phyloP scores from a whole-genome alignment of 176 grass and related monocot genomes.

The Poa pratensis region DNA sequence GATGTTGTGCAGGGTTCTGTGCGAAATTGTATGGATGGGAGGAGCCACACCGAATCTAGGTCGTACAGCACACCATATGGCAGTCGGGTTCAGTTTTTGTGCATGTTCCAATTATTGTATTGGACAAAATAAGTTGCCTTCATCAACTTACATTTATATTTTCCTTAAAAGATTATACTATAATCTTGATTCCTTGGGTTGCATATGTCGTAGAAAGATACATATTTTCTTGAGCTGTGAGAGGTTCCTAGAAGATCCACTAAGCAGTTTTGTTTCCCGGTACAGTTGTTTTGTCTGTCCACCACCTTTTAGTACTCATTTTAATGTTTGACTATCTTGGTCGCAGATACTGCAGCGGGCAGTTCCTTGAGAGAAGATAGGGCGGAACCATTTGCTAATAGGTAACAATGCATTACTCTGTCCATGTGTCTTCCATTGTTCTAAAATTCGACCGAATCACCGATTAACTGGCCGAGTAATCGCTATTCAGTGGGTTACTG shows the following conservation, averaged over 20 bases:
- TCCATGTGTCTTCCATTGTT: background rate
- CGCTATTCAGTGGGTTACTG: no score
- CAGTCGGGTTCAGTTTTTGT: background rate
- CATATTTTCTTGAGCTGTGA: background rate
- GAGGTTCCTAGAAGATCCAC: background rate
- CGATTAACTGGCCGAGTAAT: no score
- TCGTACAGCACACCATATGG: background rate
- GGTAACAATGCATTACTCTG: constrained; percentile 41
- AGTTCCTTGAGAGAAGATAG: constrained; percentile 68
- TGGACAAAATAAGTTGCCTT: background rate
- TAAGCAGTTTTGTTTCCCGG: background rate
- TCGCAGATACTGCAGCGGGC: constrained; percentile 47
- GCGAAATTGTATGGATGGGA: background rate
- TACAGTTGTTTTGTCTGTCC: background rate
- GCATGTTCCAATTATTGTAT: background rate
- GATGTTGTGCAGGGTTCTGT: background rate
- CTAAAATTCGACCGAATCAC: no score
- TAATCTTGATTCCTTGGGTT: background rate
- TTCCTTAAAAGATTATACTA: background rate
- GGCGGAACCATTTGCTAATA: constrained; percentile 78
- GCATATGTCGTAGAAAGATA: constrained; percentile 16
- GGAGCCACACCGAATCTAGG: background rate
- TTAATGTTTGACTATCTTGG: constrained; percentile 11
- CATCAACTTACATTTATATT: constrained; percentile 20
- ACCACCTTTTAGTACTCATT: background rate